A percentile compares a stretch with the other conserved stretches of the same genome.
Evolutionary conservation across 208 protist genomes (phyloP).

Genomic region (Leishmania tarentolae): DNA sequence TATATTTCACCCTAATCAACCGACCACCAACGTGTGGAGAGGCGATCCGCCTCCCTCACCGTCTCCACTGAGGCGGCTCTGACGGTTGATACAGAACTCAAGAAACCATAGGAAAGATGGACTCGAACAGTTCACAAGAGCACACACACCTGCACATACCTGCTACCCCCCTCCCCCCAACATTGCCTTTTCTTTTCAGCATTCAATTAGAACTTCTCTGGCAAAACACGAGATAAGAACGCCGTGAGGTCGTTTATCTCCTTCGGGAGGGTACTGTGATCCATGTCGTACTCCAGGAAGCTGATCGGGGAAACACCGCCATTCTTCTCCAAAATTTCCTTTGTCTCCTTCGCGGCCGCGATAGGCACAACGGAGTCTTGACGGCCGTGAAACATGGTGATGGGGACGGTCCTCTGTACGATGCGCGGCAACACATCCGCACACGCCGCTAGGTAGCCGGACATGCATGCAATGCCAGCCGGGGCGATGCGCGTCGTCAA

Average conservation of each 20-base stretch:
- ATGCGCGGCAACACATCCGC: slow-evolving; percentile 52
- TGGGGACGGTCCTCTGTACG: slow-evolving; percentile 33
- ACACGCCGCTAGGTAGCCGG: slow-evolving; percentile 73
- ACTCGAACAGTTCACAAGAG: not conserved
- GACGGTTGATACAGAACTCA: not conserved
- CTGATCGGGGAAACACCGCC: slow-evolving; percentile 36
- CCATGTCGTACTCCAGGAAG: slow-evolving; percentile 82
- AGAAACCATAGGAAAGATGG: not conserved
- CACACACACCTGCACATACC: slow-evolving; percentile 5
- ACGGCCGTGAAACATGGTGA: slow-evolving; percentile 81
- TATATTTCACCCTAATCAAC: not conserved
- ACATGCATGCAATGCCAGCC: slow-evolving; percentile 74
- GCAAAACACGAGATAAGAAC: slow-evolving; percentile 66
- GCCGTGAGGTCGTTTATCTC: slow-evolving; percentile 73
- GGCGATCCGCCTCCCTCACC: not conserved
- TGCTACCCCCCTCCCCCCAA: not conserved
- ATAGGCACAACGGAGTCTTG: slow-evolving; percentile 81
- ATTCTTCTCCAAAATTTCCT: slow-evolving; percentile 47
- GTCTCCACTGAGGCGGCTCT: not conserved
- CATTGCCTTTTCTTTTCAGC: not conserved
- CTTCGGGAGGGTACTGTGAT: slow-evolving; percentile 65
- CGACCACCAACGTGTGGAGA: not conserved
- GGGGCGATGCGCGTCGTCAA: slow-evolving; percentile 60
- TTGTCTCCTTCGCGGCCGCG: slow-evolving; percentile 46
- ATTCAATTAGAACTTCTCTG: slow-evolving; percentile 26